A percentile compares a stretch with the other conserved stretches of the same genome.
These are phyloP conservation scores for Fagus crenata DNA, from an alignment of 306 rosid species.

Conservation along the genomic window DNA sequence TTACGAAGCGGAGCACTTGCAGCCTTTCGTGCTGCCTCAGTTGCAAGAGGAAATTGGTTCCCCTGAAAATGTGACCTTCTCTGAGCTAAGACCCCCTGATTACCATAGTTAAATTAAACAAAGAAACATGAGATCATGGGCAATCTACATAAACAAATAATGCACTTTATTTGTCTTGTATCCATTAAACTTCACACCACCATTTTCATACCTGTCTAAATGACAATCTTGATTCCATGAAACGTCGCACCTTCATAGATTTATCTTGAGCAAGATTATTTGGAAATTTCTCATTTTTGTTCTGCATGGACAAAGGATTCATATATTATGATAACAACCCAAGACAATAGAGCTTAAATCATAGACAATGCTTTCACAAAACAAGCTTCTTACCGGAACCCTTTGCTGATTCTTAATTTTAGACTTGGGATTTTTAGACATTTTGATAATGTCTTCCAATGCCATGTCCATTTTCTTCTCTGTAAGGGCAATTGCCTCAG, in stretches of 20 bases:
- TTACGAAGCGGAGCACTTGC: slow-evolving; percentile 59
- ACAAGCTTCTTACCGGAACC: slow-evolving; percentile 47
- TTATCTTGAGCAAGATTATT: slow-evolving; percentile 61
- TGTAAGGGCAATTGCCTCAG: slow-evolving; percentile 75
- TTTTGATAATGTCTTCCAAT: slow-evolving; percentile 80
- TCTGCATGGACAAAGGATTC: slow-evolving; percentile 40
- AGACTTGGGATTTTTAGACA: slow-evolving; percentile 52
- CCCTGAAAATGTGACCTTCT: slow-evolving; percentile 83
- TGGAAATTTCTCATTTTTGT: slow-evolving; percentile 53
- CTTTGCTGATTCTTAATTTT: slow-evolving; percentile 48
- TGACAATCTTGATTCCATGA: slow-evolving; percentile 72
- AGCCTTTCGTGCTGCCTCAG: slow-evolving; percentile 70
- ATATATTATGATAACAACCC: slow-evolving; percentile 1
- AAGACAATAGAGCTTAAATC: background rate
- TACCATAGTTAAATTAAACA: background rate
- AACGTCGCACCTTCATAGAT: slow-evolving; percentile 48
- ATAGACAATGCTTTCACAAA: background rate
- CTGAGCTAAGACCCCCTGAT: slow-evolving; percentile 75
- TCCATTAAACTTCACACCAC: slow-evolving; percentile 43
- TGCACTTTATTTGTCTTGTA: background rate
- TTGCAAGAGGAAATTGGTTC: slow-evolving; percentile 69
- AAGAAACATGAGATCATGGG: background rate
- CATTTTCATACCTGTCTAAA: too few relatives aligned
- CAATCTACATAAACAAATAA: background rate
- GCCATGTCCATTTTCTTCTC: slow-evolving; percentile 99